These are phyloP conservation scores for Mrakia frigida DNA, from an alignment of 768 basidiomycete genomes.

Conservation along the genomic window DNA sequence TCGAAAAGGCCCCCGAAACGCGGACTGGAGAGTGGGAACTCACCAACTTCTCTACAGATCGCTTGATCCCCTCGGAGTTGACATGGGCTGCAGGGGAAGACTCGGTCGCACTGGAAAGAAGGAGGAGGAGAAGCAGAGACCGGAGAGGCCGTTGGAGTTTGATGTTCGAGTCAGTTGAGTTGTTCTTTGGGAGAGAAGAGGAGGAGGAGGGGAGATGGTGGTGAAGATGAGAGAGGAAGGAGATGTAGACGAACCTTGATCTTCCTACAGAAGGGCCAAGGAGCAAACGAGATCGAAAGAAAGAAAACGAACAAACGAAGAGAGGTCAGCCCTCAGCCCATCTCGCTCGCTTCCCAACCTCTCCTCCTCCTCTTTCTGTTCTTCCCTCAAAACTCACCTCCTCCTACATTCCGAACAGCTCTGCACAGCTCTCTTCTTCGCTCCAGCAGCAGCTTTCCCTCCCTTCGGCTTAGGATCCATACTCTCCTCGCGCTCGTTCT, in stretches of 20 bases:
- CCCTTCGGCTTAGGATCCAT: no score
- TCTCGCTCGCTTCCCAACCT: background rate
- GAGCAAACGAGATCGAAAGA: background rate
- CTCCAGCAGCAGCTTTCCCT: background rate
- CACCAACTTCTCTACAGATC: slow-evolving; percentile 28
- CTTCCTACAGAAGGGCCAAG: background rate
- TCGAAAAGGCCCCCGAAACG: background rate
- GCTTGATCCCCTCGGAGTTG: slow-evolving; percentile 6
- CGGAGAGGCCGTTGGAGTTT: background rate
- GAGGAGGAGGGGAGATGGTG: background rate
- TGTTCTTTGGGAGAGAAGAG: no score
- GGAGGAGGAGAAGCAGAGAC: no score
- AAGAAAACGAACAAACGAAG: background rate
- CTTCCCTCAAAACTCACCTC: background rate
- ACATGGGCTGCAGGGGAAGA: slow-evolving; percentile 25
- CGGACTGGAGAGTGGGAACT: background rate
- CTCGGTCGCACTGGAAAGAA: background rate
- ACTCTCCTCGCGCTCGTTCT: background rate
- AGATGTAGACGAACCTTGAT: background rate
- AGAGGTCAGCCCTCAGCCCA: no score
- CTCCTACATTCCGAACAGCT: slow-evolving; percentile 30
- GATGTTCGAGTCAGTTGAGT: no score
- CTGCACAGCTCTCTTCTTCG: slow-evolving; percentile 27
- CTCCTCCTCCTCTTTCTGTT: background rate
- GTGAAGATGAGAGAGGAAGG: background rate